Evolutionary conservation across 2,329 filamentous ascomycete species (phyloP).

Genomic region (Claviceps digitariae): DNA sequence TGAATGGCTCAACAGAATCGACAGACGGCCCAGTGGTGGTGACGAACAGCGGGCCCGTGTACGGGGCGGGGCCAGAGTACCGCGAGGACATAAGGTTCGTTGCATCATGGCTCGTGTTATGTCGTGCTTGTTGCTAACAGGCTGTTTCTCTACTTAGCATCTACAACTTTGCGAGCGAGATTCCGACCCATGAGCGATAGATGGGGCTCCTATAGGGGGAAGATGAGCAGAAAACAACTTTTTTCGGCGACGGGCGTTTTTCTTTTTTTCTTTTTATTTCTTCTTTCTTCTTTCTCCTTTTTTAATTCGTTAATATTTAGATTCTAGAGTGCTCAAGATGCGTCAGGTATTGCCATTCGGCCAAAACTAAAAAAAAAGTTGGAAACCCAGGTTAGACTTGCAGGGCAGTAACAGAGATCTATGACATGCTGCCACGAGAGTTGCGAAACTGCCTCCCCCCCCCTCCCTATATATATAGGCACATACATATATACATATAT

Average conservation of each 20-base stretch:
- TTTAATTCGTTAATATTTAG: background rate
- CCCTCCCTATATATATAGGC: no score
- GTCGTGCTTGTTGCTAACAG: background rate
- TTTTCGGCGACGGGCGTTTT: background rate
- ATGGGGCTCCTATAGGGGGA: background rate
- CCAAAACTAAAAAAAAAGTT: background rate
- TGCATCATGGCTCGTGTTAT: background rate
- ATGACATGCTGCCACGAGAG: background rate
- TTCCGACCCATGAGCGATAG: background rate
- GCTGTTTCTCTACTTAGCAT: background rate
- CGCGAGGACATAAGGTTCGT: slow-evolving; percentile 6
- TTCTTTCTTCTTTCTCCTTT: background rate
- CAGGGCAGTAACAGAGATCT: background rate
- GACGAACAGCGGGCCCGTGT: background rate
- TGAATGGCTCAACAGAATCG: background rate
- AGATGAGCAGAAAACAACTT: background rate
- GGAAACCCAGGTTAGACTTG: background rate
- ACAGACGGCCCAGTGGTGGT: background rate
- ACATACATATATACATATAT: no score
- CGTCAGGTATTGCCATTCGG: background rate
- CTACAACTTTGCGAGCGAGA: slow-evolving; percentile 1
- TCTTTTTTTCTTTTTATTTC: background rate
- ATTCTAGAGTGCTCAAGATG: background rate
- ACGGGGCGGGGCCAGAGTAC: background rate
- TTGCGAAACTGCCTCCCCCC: background rate